Percentiles rank a stretch among this genome's conserved stretches.
phyloP scores from a whole-genome alignment of 768 basidiomycete species.

The Boletus subparvulus region DNA sequence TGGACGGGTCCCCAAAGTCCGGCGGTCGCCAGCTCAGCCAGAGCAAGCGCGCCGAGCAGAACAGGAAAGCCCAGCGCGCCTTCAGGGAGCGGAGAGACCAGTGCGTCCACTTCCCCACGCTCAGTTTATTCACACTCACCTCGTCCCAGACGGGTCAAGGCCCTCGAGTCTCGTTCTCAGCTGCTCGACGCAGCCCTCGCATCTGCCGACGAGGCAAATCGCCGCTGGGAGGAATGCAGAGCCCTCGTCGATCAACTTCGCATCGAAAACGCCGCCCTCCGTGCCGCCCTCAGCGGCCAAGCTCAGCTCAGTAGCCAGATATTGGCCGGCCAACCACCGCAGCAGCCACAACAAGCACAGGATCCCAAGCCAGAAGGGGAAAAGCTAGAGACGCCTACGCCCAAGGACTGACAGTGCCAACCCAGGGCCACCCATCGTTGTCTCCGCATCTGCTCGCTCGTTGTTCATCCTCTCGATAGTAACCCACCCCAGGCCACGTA shows the following conservation, averaged over 20 bases:
- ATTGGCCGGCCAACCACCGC: conserved; percentile 22
- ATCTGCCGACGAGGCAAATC: conserved; percentile 84
- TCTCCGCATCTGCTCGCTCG: neutral
- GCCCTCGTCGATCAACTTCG: conserved; percentile 84
- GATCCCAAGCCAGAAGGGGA: conserved; percentile 28
- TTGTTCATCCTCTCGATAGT: conserved; percentile 6
- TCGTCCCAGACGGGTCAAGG: conserved; percentile 71
- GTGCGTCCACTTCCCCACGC: conserved; percentile 42
- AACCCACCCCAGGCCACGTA: conserved; percentile 9
- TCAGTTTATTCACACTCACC: conserved; percentile 9
- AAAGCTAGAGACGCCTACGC: conserved; percentile 23
- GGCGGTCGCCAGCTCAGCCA: conserved; percentile 63
- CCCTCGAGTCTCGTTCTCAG: conserved; percentile 81
- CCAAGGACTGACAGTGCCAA: conserved; percentile 22
- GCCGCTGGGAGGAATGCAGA: conserved; percentile 90
- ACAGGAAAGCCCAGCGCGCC: conserved; percentile 89
- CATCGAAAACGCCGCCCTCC: conserved; percentile 76
- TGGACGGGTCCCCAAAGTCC: conserved; percentile 5
- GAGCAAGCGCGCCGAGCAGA: conserved; percentile 91
- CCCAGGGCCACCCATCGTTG: neutral
- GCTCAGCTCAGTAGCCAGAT: conserved; percentile 33
- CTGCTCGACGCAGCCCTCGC: conserved; percentile 83
- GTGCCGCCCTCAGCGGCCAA: conserved; percentile 59
- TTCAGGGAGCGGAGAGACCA: conserved; percentile 89
- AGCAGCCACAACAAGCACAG: conserved; percentile 20